Conservation (phyloP, 257 asterid genomes). For the Eucommia ulmoides region DNA sequence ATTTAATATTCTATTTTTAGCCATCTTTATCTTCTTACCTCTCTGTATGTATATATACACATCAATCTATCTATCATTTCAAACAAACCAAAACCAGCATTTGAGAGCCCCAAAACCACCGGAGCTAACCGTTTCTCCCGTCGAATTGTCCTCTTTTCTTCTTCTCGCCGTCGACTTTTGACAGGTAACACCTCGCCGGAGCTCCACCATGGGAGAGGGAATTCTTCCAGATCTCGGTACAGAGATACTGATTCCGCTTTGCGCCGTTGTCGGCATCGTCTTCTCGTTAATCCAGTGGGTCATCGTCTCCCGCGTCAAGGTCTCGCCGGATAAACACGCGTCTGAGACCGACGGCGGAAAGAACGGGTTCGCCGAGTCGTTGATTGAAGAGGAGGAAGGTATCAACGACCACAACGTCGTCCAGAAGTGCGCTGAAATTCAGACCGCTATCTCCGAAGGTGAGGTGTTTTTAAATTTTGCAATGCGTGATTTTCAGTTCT, state of each 20-base stretch:
- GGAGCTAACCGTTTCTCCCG: no score
- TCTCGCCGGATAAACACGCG: slow-evolving; percentile 9
- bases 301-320: slow-evolving; percentile 18
- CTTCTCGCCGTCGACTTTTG: no score
- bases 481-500: no score
- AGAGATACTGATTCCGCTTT: neutral
- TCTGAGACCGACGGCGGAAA: slow-evolving; percentile 8
- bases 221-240: neutral
- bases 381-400: slow-evolving; percentile 37
- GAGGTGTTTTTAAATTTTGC: no score
- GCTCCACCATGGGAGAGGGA: neutral
- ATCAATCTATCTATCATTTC: no score
- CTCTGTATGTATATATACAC: no score
- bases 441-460: slow-evolving; percentile 38
- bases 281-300: neutral
- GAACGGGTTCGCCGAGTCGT: slow-evolving; percentile 18
- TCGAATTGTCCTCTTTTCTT: no score
- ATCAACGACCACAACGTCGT: slow-evolving; percentile 23
- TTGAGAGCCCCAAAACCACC: no score
- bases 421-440: slow-evolving; percentile 33
- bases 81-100: no score
- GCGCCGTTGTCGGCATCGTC: neutral
- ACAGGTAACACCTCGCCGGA: no score
- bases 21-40: no score
- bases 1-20: no score